Conservation (phyloP, 805 yeast species). For the Ogataea paradorogensis region DNA sequence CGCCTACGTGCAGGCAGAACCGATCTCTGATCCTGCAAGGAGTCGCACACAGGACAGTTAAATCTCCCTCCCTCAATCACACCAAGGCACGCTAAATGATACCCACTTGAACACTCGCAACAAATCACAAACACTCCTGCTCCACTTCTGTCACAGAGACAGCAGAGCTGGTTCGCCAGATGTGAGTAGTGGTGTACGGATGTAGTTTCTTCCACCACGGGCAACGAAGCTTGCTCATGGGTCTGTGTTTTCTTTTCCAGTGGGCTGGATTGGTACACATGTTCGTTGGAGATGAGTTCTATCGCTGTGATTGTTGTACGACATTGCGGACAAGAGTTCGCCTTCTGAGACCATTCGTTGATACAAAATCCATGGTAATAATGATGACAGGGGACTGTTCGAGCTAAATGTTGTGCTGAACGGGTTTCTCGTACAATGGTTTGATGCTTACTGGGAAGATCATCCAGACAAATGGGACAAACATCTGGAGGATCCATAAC, state of each 20-base stretch:
- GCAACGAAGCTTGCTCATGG: constrained; percentile 7
- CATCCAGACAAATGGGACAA: constrained; percentile 35
- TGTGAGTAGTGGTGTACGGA: constrained; percentile 21
- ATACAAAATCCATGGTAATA: constrained; percentile 36
- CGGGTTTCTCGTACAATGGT: constrained; percentile 21
- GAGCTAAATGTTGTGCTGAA: constrained; percentile 25
- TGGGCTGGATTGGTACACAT: constrained; percentile 17
- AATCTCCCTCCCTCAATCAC: constrained; percentile 23
- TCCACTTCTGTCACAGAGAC: constrained; percentile 31
- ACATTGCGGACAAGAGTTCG: constrained; percentile 37
- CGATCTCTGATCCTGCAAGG: constrained; percentile 26
- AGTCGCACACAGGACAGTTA: constrained; percentile 38
- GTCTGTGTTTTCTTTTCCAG: constrained; percentile 26
- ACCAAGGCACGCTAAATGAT: constrained; percentile 33
- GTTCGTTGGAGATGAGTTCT: constrained; percentile 18
- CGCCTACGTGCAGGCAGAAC: constrained; percentile 15
- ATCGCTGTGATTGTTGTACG: constrained; percentile 25
- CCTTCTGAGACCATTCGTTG: constrained; percentile 34
- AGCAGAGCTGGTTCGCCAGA: constrained; percentile 27
- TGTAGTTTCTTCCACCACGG: background rate
- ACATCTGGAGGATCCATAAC: constrained; percentile 5
- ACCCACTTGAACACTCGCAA: constrained; percentile 32
- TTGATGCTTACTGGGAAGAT: constrained; percentile 19
- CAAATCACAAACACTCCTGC: constrained; percentile 29
- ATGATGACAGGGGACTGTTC: constrained; percentile 34